Evolutionary conservation across 1,139 yeast species (phyloP).

Genomic region (Candida buenavistaensis): DNA sequence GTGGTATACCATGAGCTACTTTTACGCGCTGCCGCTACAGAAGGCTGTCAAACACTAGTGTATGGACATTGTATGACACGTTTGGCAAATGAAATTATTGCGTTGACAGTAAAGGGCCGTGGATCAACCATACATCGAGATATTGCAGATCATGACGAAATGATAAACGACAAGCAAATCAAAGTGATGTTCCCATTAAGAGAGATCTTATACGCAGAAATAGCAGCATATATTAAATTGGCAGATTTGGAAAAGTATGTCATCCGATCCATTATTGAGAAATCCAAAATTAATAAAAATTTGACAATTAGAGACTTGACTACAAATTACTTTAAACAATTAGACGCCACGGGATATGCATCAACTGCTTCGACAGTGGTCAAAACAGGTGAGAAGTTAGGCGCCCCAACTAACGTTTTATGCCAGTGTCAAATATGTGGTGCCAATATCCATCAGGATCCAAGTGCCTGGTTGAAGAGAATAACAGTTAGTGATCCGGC

Average conservation of each 20-base stretch:
- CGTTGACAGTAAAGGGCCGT: constrained; percentile 87
- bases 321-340: constrained; percentile 65
- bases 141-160: constrained; percentile 46
- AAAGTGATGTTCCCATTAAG: constrained; percentile 67
- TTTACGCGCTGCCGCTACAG: constrained; percentile 44
- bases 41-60: constrained; percentile 54
- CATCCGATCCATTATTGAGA: constrained; percentile 21
- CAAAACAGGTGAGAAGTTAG: constrained; percentile 80
- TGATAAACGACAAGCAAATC: constrained; percentile 28
- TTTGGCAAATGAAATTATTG: constrained; percentile 74
- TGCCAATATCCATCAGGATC: constrained; percentile 51
- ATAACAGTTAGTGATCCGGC: constrained; percentile 70
- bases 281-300: constrained; percentile 52
- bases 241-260: constrained; percentile 26
- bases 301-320: constrained; percentile 83
- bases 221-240: constrained; percentile 51
- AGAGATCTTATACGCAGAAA: constrained; percentile 69
- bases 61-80: constrained; percentile 84
- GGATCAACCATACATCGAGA: constrained; percentile 64
- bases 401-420: constrained; percentile 40
- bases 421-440: constrained; percentile 54
- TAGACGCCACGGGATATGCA: constrained; percentile 77
- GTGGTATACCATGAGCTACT: constrained; percentile 52
- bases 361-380: constrained; percentile 94
- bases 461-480: constrained; percentile 66